Base-by-base conservation (phyloP, 2,329 filamentous ascomycete species). In the Rhynchosporium agropyri region DNA sequence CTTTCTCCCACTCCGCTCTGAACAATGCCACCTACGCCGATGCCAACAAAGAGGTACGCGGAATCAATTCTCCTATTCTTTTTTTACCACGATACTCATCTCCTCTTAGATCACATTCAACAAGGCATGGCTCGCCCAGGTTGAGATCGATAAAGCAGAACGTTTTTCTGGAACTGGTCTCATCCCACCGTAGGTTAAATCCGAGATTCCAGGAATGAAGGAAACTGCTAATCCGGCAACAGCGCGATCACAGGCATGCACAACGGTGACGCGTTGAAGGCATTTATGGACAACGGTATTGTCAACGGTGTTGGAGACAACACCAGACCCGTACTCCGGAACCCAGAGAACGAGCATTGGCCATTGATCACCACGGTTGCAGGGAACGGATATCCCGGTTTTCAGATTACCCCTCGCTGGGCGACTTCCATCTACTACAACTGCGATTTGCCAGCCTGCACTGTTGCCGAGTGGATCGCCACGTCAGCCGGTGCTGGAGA, bases 381-480 rank as follows among this genome's bases (percentile, higher is more conserved):
- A 0, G 69, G 66, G n/a, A 83, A 87, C 68, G 84, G 84, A 0
- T 83, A 80, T 65, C 80, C 75, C 42, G 84, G 84, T 1, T 77
- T 86, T 46, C 79, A 79, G 63, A 78, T 87, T 56, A 81, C 85
- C 68, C 83, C 83, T 5, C 83, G 84, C 54, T 87, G 81, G 80
- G 81, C 84, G 1, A 84, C 83, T 2, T 80, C 82, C 49, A 87
- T 87, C 65, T 87, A 86, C 76, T 87, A 84, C 78, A 86, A 87
- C 75, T 65, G 61, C 56, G 40, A 20, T 57, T 29, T 43, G 49
- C 45, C 46, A 31, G 43, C 79, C 5, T 65, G 63, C 58, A 61
- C 63, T 0, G 69, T 80, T 26, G 75, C 79, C 58, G 84, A 87
- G 72, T 87, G 84, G 84, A 84, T 83, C 56, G 49, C 50, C 28